Base-by-base conservation (phyloP, 306 rosid genomes). In the Cercis canadensis region DNA sequence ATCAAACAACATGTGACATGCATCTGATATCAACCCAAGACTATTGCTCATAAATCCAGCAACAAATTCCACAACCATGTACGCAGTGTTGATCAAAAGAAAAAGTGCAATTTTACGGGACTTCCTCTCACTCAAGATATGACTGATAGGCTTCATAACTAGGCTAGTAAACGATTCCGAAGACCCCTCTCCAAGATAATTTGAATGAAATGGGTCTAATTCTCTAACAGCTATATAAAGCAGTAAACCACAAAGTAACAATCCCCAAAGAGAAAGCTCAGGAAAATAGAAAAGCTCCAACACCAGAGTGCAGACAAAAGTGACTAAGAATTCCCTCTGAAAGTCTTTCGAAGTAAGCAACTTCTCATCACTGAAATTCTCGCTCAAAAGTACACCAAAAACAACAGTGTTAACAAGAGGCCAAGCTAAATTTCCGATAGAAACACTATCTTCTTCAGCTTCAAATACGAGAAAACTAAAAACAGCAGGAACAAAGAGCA, bases 1-100 rank as follows among this genome's bases (percentile, higher is more conserved):
- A 76, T 93, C 98, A 80, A 93, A 93, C 88, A 93, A 78, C 98
- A 93, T 93, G 75, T 93, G 98, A 64, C 98, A 92, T 0, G 96
- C 98, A 85, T 92, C 98, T 5, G 98, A 88, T 70, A 92, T 92
- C 70, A 92, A 78, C 13, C 98, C 98, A 67, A 92, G 88, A 82
- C 98, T 92, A 76, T 92, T 92, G 81, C 98, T 88, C 98, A 90
- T 88, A 66, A 92, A 92, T 49, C 96, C 98, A 11, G 82, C 96
- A 81, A 80, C 86, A 76, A 92, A 92, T 39, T 92, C 98, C 82
- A 92, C 98, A 79, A 90, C 80, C 98, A 92, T 92, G 78, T 92
- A 92, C 0, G 69, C 96, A 6, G 98, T 67, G 69, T 92, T 92
- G 78, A 93, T 90, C 78, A 93, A 56, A 21, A 93, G 98, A 73